A percentile compares a stretch with the other conserved stretches of the same genome.
These are phyloP conservation scores for Coniferiporia sulphurascens DNA, from an alignment of 1,284 basidiomycete species.

Conservation along the genomic window DNA sequence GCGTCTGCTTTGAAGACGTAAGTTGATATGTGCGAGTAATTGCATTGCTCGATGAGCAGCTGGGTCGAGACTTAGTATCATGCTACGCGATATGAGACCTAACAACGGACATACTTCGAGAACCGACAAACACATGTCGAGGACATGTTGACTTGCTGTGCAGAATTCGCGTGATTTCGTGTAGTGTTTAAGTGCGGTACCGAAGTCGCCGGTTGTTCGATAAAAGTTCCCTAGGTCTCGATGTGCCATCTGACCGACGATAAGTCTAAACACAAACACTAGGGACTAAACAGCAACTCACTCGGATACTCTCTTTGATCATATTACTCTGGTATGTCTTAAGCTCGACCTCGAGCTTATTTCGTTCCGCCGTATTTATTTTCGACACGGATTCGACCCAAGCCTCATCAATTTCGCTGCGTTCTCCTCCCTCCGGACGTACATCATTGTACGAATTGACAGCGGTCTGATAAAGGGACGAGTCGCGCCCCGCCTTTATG, in stretches of 20 bases:
- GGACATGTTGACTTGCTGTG: slow-evolving; percentile 76
- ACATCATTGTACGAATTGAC: slow-evolving; percentile 53
- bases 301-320: slow-evolving; percentile 92
- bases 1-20: slow-evolving; percentile 91
- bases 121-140: slow-evolving; percentile 81
- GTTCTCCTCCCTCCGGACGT: slow-evolving; percentile 43
- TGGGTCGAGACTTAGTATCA: slow-evolving; percentile 26
- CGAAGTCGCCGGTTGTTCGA: slow-evolving; percentile 63
- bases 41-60: slow-evolving; percentile 79
- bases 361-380: slow-evolving; percentile 60
- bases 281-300: slow-evolving; percentile 32
- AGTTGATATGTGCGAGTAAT: slow-evolving; percentile 77
- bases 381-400: slow-evolving; percentile 65
- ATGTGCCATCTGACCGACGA: slow-evolving; percentile 64
- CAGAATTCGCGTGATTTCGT: slow-evolving; percentile 85
- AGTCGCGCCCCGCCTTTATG: slow-evolving; percentile 58
- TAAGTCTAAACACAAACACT: slow-evolving; percentile 2
- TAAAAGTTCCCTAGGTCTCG: slow-evolving; percentile 78
- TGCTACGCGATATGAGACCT: too few relatives aligned
- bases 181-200: slow-evolving; percentile 68
- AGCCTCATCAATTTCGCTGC: slow-evolving; percentile 36
- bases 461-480: slow-evolving; percentile 50
- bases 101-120: slow-evolving; percentile 50
- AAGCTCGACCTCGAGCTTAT: slow-evolving; percentile 81
- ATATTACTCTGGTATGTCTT: slow-evolving; percentile 88